Conservation (phyloP, 129 eudicot genomes). For the Dittrichia graveolens region DNA sequence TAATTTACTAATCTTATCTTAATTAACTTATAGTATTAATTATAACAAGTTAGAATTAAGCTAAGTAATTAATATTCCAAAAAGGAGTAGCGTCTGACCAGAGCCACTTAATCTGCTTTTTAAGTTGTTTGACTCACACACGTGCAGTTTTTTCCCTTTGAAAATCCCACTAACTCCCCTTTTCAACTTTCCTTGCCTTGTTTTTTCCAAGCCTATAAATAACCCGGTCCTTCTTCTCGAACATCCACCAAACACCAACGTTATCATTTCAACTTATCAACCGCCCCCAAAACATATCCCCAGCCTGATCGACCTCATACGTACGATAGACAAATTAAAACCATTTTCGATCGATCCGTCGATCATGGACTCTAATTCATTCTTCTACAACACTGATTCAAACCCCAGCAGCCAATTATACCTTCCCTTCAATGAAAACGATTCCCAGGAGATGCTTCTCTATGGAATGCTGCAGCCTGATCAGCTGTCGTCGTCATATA, state of each 20-base stretch:
- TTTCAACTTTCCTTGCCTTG: neutral
- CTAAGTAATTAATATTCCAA: neutral
- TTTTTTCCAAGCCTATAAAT: neutral
- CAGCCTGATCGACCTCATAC: too few relatives aligned
- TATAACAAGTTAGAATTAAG: neutral
- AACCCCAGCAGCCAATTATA: neutral
- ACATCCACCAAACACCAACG: slow-evolving; percentile 14
- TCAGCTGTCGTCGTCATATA: neutral
- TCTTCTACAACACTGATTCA: slow-evolving; percentile 12
- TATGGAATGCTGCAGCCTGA: slow-evolving; percentile 32
- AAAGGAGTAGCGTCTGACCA: slow-evolving; percentile 30
- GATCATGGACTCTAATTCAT: slow-evolving; percentile 36
- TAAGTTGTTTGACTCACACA: slow-evolving; percentile 20
- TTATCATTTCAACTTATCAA: slow-evolving; percentile 9
- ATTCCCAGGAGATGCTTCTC: slow-evolving; percentile 45
- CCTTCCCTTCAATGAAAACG: slow-evolving; percentile 49
- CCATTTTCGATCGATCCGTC: too few relatives aligned
- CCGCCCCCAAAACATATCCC: neutral
- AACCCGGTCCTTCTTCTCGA: neutral
- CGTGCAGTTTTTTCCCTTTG: slow-evolving; percentile 29
- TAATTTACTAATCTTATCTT: too few relatives aligned
- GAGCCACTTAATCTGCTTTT: slow-evolving; percentile 33
- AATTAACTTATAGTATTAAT: too few relatives aligned
- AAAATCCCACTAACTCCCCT: slow-evolving; percentile 27
- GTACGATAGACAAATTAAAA: too few relatives aligned